Percentiles rank a stretch among this genome's conserved stretches.
Evolutionary conservation across 192 early-diverging fungal species (phyloP).

Genomic region (Backusella mclennaniae): DNA sequence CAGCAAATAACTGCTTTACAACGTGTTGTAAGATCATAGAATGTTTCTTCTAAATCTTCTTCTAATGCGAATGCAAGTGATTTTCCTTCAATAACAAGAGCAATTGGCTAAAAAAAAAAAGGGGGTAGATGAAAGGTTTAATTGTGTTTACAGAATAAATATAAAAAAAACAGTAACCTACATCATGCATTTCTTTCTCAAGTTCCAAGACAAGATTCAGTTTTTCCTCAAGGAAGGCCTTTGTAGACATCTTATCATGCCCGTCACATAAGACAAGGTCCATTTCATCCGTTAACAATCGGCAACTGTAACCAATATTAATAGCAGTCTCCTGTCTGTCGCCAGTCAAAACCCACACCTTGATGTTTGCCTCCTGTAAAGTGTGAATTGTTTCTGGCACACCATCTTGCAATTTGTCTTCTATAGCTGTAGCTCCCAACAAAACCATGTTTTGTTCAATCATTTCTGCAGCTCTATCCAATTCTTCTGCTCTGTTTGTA

Average conservation of each 20-base stretch:
- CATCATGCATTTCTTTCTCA: conserved; percentile 20
- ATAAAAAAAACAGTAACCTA: not conserved
- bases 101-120: conserved; percentile 43
- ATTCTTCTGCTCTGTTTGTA: conserved; percentile 73
- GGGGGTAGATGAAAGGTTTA: not conserved
- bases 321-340: conserved; percentile 97
- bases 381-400: conserved; percentile 96
- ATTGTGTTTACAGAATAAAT: not conserved
- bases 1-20: conserved; percentile 98
- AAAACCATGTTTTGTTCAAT: conserved; percentile 88
- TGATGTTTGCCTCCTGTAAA: conserved; percentile 86
- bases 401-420: conserved; percentile 94
- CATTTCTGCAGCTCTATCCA: conserved; percentile 84
- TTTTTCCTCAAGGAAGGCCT: conserved; percentile 80
- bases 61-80: conserved; percentile 89
- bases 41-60: conserved; percentile 65
- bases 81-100: conserved; percentile 90
- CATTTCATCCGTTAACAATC: conserved; percentile 92
- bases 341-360: conserved; percentile 96
- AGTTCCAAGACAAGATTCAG: conserved; percentile 59
- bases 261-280: conserved; percentile 87
- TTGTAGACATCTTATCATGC: conserved; percentile 79
- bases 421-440: conserved; percentile 93
- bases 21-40: conserved; percentile 85
- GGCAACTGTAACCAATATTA: conserved; percentile 94